phyloP scores from a whole-genome alignment of 2,329 filamentous ascomycete species.

The Fusarium anthophilum region DNA sequence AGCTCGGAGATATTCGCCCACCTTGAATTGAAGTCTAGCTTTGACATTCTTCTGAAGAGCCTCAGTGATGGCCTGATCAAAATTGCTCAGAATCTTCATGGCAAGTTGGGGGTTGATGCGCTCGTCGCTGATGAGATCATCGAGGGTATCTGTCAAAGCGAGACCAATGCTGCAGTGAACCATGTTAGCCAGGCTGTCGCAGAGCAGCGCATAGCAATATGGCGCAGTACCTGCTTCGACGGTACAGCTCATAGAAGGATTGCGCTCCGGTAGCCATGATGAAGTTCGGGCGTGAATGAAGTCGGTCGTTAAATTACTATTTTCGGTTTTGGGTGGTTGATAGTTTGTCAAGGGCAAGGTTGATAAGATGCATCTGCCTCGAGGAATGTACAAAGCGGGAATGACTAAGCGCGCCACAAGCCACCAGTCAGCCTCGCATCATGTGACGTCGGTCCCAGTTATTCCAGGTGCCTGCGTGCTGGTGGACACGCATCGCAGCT shows the following conservation, averaged over 20 bases:
- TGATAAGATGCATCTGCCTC: slow-evolving; percentile 22
- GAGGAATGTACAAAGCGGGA: slow-evolving; percentile 2
- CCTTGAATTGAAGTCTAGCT: slow-evolving; percentile 93
- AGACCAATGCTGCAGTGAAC: slow-evolving; percentile 78
- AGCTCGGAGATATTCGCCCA: slow-evolving; percentile 51
- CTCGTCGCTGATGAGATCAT: slow-evolving; percentile 93
- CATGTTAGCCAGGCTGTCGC: slow-evolving; percentile 43
- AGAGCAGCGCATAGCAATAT: slow-evolving; percentile 43
- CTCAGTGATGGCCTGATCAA: slow-evolving; percentile 92
- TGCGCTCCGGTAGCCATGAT: slow-evolving; percentile 61
- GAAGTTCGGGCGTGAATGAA: not conserved
- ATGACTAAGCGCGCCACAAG: slow-evolving; percentile 41
- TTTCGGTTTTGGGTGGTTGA: not conserved
- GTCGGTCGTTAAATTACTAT: not conserved
- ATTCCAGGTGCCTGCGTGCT: slow-evolving; percentile 38
- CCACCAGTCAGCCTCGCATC: slow-evolving; percentile 42
- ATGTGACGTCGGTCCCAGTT: slow-evolving; percentile 48
- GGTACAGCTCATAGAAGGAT: slow-evolving; percentile 93
- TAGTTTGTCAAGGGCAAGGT: slow-evolving; percentile 27
- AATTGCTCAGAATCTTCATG: slow-evolving; percentile 97
- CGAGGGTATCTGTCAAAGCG: slow-evolving; percentile 94
- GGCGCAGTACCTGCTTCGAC: slow-evolving; percentile 86
- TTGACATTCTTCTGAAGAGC: slow-evolving; percentile 93
- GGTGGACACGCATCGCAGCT: slow-evolving; percentile 41
- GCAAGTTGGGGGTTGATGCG: slow-evolving; percentile 97